These are phyloP conservation scores for Wickerhamiella nectarea DNA, from an alignment of 805 yeast species.

Conservation along the genomic window DNA sequence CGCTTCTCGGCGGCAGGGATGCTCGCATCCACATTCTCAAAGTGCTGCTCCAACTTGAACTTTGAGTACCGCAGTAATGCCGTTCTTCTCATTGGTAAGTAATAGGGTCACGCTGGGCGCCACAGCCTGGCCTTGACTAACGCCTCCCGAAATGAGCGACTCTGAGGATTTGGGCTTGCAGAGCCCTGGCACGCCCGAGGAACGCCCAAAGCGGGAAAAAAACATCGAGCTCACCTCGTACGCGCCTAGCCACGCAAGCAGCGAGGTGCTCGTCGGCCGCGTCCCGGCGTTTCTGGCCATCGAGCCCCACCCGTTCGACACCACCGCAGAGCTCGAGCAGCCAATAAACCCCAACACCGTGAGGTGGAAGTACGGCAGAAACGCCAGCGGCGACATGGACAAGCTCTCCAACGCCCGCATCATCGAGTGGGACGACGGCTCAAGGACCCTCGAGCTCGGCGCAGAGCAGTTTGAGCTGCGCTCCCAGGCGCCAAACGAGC, in stretches of 20 bases:
- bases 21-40: conserved; percentile 16
- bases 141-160: conserved; percentile 4
- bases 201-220: not conserved
- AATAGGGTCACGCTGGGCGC: not conserved
- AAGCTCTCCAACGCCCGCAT: conserved; percentile 84
- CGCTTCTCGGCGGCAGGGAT: conserved; percentile 14
- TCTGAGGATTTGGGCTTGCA: conserved; percentile 3
- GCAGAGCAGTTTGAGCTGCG: conserved; percentile 73
- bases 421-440: conserved; percentile 90
- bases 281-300: conserved; percentile 73
- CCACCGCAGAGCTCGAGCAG: conserved; percentile 40
- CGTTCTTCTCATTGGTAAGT: conserved; percentile 17
- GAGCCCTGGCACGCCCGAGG: conserved; percentile 6
- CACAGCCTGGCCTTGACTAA: not conserved
- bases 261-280: conserved; percentile 26
- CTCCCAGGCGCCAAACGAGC: conserved; percentile 43
- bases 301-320: conserved; percentile 67
- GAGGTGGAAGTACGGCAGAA: conserved; percentile 82
- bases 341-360: conserved; percentile 45
- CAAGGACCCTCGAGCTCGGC: conserved; percentile 73
- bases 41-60: conserved; percentile 12
- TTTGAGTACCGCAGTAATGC: conserved; percentile 15
- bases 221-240: conserved; percentile 10
- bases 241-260: conserved; percentile 18
- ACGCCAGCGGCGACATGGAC: conserved; percentile 43